phyloP scores from a whole-genome alignment of 495 filamentous ascomycete species.

The Daldinia decipiens region DNA sequence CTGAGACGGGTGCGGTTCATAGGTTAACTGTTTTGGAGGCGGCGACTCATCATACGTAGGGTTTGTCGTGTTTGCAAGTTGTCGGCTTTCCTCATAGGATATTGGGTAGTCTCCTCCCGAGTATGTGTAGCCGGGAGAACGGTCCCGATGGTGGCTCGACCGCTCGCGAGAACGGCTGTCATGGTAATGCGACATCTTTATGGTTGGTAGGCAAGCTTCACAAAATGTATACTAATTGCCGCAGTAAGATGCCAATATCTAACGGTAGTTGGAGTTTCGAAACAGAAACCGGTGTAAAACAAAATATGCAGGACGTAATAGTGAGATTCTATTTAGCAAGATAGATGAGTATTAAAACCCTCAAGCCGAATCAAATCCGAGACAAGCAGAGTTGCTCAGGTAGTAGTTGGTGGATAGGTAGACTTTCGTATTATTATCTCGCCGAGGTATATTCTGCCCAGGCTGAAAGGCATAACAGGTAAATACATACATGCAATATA shows the following conservation, averaged over 20 bases:
- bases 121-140: constrained; percentile 34
- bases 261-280: constrained; percentile 11
- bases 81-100: constrained; percentile 35
- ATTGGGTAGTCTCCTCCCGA: constrained; percentile 20
- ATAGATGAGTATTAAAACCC: constrained; percentile 8
- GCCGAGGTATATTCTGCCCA: constrained; percentile 33
- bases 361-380: constrained; percentile 12
- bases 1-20: constrained; percentile 38
- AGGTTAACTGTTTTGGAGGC: constrained; percentile 38
- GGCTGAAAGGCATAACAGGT: constrained; percentile 28
- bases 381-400: constrained; percentile 18
- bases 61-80: constrained; percentile 16
- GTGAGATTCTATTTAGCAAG: constrained; percentile 25
- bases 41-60: constrained; percentile 20
- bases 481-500: constrained; percentile 14
- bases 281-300: not conserved
- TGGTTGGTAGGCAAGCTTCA: constrained; percentile 9
- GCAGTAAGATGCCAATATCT: not conserved
- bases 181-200: constrained; percentile 47
- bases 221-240: constrained; percentile 1
- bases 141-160: constrained; percentile 27
- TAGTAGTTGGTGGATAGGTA: constrained; percentile 1
- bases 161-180: constrained; percentile 36
- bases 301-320: not conserved
- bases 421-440: constrained; percentile 31